These are phyloP conservation scores for Calonectria pauciramosa DNA, from an alignment of 2,329 filamentous ascomycete genomes.

Conservation along the genomic window DNA sequence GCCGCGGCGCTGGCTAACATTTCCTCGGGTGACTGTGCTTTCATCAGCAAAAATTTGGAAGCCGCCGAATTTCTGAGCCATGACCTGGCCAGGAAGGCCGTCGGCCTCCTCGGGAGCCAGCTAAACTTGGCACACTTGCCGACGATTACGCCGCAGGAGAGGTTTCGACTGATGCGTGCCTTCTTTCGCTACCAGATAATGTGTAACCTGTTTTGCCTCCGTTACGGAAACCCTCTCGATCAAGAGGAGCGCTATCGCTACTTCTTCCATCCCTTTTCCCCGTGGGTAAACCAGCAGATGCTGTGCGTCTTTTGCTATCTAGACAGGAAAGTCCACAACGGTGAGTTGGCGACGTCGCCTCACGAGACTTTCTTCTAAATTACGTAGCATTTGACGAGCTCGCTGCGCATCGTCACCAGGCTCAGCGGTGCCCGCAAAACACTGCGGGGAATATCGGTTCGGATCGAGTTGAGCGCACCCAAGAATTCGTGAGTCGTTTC, in stretches of 20 bases:
- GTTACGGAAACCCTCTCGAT: neutral
- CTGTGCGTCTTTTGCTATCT: neutral
- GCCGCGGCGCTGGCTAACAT: neutral
- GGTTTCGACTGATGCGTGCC: neutral
- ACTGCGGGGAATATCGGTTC: neutral
- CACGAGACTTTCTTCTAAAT: neutral
- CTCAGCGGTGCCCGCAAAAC: neutral
- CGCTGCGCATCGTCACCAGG: neutral
- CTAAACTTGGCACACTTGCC: neutral
- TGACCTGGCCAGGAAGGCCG: neutral
- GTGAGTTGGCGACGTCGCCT: neutral
- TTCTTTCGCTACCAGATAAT: neutral
- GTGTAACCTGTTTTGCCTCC: neutral
- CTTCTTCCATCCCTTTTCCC: neutral
- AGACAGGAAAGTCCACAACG: neutral
- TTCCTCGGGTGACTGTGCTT: neutral
- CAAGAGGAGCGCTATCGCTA: neutral
- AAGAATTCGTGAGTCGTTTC: neutral
- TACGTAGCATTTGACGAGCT: neutral
- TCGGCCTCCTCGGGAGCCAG: no score
- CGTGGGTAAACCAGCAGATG: neutral
- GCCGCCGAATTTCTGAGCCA: neutral
- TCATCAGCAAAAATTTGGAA: neutral
- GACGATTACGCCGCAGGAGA: neutral
- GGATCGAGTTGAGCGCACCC: neutral